Base-by-base conservation (phyloP, 2,329 filamentous ascomycete genomes). In the Blastomyces percursus region DNA sequence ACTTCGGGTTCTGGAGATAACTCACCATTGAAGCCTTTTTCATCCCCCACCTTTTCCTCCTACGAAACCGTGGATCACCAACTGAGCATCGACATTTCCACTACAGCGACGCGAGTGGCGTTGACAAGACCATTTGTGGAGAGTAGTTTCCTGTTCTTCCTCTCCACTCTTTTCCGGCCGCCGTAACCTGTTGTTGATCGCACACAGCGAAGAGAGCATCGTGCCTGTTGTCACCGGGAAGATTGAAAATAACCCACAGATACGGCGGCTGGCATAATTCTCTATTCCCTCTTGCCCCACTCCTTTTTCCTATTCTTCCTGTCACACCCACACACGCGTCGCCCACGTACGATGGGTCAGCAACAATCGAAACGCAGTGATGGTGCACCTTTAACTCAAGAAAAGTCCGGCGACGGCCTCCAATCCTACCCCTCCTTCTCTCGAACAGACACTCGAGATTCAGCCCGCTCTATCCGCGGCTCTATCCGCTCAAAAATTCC, bases 391-490 rank as follows among this genome's bases (percentile, higher is more conserved):
- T 72, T 79, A 16, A 67, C 71, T 32, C 66, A 67, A 44, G 71
- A 74, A 55, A 69, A 70, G 55, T 57, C 64, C 27, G 61, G 59
- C 66, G 85, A 89, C 46, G 80, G 83, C 65, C 79, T 96, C 64
- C 88, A 91, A 75, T 89, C 90, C 38, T 96, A 94, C 75, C 93
- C 92, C 35, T 96, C 93, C 35, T 93, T 97, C 74, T 89, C 87
- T 77, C 88, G 89, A 73, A 91, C 91, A 62, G 93, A 97, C 73
- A 97, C 93, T 35, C 93, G 92, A 74, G 92, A 96, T 67, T 96
- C 91, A 7, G 85, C 88, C 40, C 88, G 91, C 67, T 96, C 92
- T 4, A 86, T 96, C 75, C 86, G 90, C 68, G 88, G 86, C 48
- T 84, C 84, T 9, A 83, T 97, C 68, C 84, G 90, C 64, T 95